Base-by-base conservation (phyloP, 768 basidiomycete species). In the Phylloporus arenicola region DNA sequence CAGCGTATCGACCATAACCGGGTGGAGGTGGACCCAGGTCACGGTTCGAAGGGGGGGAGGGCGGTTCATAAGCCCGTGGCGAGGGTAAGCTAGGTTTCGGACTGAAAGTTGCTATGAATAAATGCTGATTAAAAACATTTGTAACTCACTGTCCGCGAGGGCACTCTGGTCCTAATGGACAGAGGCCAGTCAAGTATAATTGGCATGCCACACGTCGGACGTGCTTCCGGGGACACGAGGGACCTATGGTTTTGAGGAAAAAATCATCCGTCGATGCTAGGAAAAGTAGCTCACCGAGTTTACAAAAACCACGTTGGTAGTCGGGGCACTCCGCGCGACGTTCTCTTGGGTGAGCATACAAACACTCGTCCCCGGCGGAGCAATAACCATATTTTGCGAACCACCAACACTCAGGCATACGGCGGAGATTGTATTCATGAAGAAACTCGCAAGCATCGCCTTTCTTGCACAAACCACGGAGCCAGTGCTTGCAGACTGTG, bases 371-470 rank as follows among this genome's bases (percentile, higher is more conserved):
- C 50, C 96, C 95, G 17, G 93, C 86, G 22, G 91, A 90, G 68
- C 96, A 98, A 69, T 93, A 98, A 14, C 96, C 96, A 62, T 92
- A 94, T 68, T 95, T 96, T 45, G 91, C 91, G 68, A 84, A 97
- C 93, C 93, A 98, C 86, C 92, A 96, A 63, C 96, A 98, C 67
- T 97, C 92, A 6, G 96, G 96, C 94, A 98, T 98, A 53, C 91
- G 86, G 52, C 96, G 75, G 45, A 99, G 78, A 67, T 98, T 96
- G 75, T 97, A 99, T 72, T 98, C 96, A 71, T 99, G 96, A 64
- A 98, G 78, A 69, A 98, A 99, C 72, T 98, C 96, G 72, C 96
- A 99, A 22, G 88, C 86, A 64, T 94, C 89, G 47, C 93, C 95
- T 69, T 98, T 98, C 73, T 98, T 98, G 72, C 96, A 98, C 16